Evolutionary conservation across 75 land plant species (phyloP).

Genomic region (Picea sitchensis): DNA sequence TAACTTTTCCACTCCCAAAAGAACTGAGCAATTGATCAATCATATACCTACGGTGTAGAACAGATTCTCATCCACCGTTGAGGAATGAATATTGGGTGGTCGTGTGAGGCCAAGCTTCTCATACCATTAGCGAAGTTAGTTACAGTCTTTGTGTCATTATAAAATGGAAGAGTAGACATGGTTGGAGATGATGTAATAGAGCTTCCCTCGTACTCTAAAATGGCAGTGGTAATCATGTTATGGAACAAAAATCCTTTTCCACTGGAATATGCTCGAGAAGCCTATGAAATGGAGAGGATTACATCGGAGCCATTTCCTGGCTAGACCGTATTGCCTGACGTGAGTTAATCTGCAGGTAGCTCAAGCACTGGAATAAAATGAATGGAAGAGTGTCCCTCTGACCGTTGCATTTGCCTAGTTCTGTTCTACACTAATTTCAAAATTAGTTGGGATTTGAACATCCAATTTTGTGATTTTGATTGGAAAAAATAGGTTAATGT

Average conservation of each 20-base stretch:
- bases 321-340: too few species aligned
- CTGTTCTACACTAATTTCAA: conserved; percentile 22
- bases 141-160: conserved; percentile 43
- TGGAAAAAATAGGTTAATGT: neutral
- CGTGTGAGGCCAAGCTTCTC: conserved; percentile 39
- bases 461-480: neutral
- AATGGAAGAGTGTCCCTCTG: too few species aligned
- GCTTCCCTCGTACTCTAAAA: conserved; percentile 20
- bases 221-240: conserved; percentile 27
- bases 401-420: too few species aligned
- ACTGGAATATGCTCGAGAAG: conserved; percentile 22
- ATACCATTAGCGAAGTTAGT: conserved; percentile 21
- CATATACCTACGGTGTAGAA: conserved; percentile 63
- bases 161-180: conserved; percentile 36
- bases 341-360: too few species aligned
- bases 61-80: conserved; percentile 39
- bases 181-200: neutral
- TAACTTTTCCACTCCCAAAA: too few species aligned
- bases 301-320: too few species aligned
- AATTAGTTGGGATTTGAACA: neutral
- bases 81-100: conserved; percentile 54
- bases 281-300: too few species aligned
- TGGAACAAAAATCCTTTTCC: conserved; percentile 9
- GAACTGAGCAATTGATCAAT: conserved; percentile 36
- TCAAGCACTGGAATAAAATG: too few species aligned